phyloP scores from a whole-genome alignment of 495 filamentous ascomycete species.

The Glutinoglossum americanum region DNA sequence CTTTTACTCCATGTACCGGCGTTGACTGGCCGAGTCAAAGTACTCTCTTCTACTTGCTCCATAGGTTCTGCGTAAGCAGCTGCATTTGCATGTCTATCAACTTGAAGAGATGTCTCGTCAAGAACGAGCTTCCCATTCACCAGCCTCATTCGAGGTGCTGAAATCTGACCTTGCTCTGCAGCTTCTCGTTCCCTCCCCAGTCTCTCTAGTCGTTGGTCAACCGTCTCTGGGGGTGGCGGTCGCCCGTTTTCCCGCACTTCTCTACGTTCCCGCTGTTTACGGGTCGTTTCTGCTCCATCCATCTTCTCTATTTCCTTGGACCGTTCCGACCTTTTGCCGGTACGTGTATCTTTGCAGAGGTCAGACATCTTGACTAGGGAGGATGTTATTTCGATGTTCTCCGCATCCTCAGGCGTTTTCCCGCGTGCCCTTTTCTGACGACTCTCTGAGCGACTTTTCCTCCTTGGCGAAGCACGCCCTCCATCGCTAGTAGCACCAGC shows the following conservation, averaged over 20 bases:
- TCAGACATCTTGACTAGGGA: slow-evolving; percentile 61
- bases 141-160: slow-evolving; percentile 36
- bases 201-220: slow-evolving; percentile 1
- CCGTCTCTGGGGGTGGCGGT: neutral
- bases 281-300: slow-evolving; percentile 28
- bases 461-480: neutral
- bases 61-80: slow-evolving; percentile 29
- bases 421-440: slow-evolving; percentile 18
- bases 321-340: slow-evolving; percentile 62
- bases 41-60: slow-evolving; percentile 60
- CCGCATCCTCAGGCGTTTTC: slow-evolving; percentile 57
- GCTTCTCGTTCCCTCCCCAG: slow-evolving; percentile 1
- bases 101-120: slow-evolving; percentile 51
- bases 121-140: slow-evolving; percentile 72
- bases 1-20: slow-evolving; percentile 49
- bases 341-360: slow-evolving; percentile 50
- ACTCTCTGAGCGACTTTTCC: neutral
- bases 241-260: neutral
- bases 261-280: slow-evolving; percentile 19
- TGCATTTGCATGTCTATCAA: slow-evolving; percentile 57
- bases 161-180: slow-evolving; percentile 8
- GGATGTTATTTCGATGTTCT: slow-evolving; percentile 45
- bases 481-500: neutral
- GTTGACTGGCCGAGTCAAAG: slow-evolving; percentile 58
- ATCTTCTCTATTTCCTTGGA: slow-evolving; percentile 33